Percentiles rank a stretch among this genome's conserved stretches.
Evolutionary conservation across 1,139 yeast species (phyloP).

Genomic region (Yamadazyma atlantica): DNA sequence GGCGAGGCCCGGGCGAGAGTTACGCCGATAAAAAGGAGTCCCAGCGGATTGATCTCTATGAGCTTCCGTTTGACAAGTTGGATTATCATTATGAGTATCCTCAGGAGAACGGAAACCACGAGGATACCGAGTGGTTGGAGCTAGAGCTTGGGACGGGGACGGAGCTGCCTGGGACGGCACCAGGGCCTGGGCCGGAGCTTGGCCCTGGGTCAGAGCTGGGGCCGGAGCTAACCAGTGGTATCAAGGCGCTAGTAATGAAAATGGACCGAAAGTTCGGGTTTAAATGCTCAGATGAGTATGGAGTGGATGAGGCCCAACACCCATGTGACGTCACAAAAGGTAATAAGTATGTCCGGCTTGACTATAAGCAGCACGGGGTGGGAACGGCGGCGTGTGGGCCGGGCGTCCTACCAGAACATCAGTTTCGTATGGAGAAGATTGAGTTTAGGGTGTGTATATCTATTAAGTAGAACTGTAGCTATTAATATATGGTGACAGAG

Average conservation of each 20-base stretch:
- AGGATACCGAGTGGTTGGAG: slow-evolving; percentile 27
- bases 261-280: slow-evolving; percentile 14
- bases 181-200: too few relatives aligned
- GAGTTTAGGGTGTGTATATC: background rate
- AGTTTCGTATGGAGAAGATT: slow-evolving; percentile 1
- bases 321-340: slow-evolving; percentile 22
- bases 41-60: slow-evolving; percentile 22
- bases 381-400: slow-evolving; percentile 38
- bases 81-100: slow-evolving; percentile 30
- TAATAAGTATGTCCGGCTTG: slow-evolving; percentile 23
- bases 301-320: slow-evolving; percentile 26
- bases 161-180: too few relatives aligned
- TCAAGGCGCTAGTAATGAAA: slow-evolving; percentile 3
- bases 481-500: too few relatives aligned
- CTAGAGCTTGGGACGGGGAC: too few relatives aligned
- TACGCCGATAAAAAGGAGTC: slow-evolving; percentile 30
- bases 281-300: slow-evolving; percentile 20
- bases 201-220: too few relatives aligned
- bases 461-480: too few relatives aligned
- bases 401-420: slow-evolving; percentile 14
- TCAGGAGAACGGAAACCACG: slow-evolving; percentile 35
- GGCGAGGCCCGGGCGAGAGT: slow-evolving; percentile 33
- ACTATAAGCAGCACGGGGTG: slow-evolving; percentile 31
- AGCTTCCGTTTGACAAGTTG: slow-evolving; percentile 14
- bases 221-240: too few relatives aligned